A percentile compares a stretch with the other conserved stretches of the same genome.
Conservation (phyloP, 495 filamentous ascomycete species). For the Jackrogersella minutella region DNA sequence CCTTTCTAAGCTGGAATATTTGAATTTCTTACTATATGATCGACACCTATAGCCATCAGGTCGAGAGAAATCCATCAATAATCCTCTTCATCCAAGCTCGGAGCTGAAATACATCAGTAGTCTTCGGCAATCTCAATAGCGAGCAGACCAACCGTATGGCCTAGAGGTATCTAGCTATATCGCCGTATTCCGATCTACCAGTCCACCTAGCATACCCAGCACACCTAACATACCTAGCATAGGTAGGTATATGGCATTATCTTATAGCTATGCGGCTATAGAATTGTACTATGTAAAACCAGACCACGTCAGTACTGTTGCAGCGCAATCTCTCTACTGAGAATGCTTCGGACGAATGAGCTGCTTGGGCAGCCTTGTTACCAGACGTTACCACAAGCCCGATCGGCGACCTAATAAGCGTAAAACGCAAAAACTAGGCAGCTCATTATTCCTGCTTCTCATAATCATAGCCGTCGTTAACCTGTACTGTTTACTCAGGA, state of each 20-base stretch:
- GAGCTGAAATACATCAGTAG: constrained; percentile 37
- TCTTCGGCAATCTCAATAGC: not conserved
- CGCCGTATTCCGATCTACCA: constrained; percentile 12
- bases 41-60: constrained; percentile 37
- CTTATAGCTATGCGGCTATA: constrained; percentile 20
- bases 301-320: constrained; percentile 35
- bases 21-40: constrained; percentile 32
- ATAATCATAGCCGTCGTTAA: not conserved
- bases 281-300: not conserved
- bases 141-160: not conserved
- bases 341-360: constrained; percentile 30
- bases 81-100: constrained; percentile 19
- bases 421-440: not conserved
- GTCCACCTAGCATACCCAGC: no score
- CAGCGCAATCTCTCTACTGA: constrained; percentile 36
- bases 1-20: not conserved
- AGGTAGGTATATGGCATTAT: not conserved
- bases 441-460: constrained; percentile 16
- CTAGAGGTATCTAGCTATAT: constrained; percentile 1
- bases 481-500: not conserved
- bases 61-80: constrained; percentile 8
- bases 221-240: no score
- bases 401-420: constrained; percentile 41
- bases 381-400: constrained; percentile 27
- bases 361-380: constrained; percentile 25